Evolutionary conservation across 495 filamentous ascomycete genomes (phyloP).

Genomic region (Penicillium parvum): DNA sequence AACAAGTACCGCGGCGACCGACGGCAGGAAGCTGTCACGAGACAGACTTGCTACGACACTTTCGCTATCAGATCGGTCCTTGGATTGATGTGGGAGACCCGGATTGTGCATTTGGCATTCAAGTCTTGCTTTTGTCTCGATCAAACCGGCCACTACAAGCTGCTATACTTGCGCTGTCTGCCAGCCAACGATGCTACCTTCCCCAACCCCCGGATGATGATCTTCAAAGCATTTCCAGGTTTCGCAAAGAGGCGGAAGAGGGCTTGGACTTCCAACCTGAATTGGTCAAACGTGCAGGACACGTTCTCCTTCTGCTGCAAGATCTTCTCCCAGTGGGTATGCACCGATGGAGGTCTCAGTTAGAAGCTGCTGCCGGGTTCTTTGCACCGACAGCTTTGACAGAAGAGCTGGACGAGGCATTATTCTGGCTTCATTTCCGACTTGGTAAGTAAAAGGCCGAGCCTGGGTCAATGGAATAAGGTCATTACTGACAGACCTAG

Average conservation of each 20-base stretch:
- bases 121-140: constrained; percentile 21
- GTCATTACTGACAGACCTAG: constrained; percentile 1
- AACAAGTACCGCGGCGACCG: background rate
- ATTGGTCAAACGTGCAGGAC: constrained; percentile 12
- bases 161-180: constrained; percentile 20
- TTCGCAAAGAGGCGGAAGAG: constrained; percentile 19
- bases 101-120: constrained; percentile 18
- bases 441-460: constrained; percentile 7
- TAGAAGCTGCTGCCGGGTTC: constrained; percentile 4
- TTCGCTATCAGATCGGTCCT: constrained; percentile 23
- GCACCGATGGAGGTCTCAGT: constrained; percentile 13
- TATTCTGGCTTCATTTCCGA: constrained; percentile 23
- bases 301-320: constrained; percentile 15
- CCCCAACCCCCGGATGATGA: constrained; percentile 5
- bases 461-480: background rate
- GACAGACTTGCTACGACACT: constrained; percentile 23
- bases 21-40: constrained; percentile 12
- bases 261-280: constrained; percentile 9
- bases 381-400: background rate
- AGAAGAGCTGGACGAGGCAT: constrained; percentile 17
- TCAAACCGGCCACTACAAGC: constrained; percentile 17
- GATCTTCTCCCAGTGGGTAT: constrained; percentile 15
- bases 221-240: constrained; percentile 8
- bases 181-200: constrained; percentile 14
- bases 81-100: constrained; percentile 27